Percentiles rank a stretch among this genome's conserved stretches.
Evolutionary conservation across 768 basidiomycete species (phyloP).

Genomic region (Pulveroboletus frians): DNA sequence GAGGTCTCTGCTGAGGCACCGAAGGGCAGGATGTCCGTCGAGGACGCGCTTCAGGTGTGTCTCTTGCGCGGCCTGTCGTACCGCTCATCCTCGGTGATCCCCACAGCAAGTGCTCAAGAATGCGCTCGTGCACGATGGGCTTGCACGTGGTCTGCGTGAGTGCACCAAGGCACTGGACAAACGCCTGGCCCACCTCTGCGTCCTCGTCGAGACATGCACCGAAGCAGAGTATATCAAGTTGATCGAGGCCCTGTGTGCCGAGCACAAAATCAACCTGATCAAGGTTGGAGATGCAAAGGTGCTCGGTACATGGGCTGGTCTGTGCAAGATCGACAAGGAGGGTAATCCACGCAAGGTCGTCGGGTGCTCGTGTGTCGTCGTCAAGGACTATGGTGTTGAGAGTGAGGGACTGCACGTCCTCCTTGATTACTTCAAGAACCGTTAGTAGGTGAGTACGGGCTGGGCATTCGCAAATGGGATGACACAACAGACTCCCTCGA

Average conservation of each 20-base stretch:
- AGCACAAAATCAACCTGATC: constrained; percentile 99
- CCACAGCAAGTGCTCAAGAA: constrained; percentile 96
- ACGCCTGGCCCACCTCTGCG: constrained; percentile 96
- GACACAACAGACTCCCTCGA: constrained; percentile 92
- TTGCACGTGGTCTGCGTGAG: constrained; percentile 96
- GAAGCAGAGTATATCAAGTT: constrained; percentile 99
- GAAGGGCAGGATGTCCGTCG: constrained; percentile 92
- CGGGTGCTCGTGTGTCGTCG: constrained; percentile 90
- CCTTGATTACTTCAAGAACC: constrained; percentile 95
- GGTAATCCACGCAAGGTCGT: constrained; percentile 97
- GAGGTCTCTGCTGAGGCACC: constrained; percentile 86
- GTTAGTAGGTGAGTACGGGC: constrained; percentile 43
- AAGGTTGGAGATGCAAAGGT: constrained; percentile 98
- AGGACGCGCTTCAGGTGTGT: constrained; percentile 84
- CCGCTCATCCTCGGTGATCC: constrained; percentile 5
- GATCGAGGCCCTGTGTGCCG: constrained; percentile 97
- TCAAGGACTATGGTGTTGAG: constrained; percentile 96
- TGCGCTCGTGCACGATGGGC: constrained; percentile 95
- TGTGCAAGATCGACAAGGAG: constrained; percentile 99
- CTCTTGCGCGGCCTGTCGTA: neutral
- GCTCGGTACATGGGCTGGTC: constrained; percentile 96
- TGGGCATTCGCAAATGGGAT: constrained; percentile 39
- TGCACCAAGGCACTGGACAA: constrained; percentile 98
- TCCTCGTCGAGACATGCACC: constrained; percentile 97
- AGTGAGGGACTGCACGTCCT: constrained; percentile 92